Evolutionary conservation across 371 early-diverging fungal species (phyloP).

Genomic region (Saksenaea vasiformis): DNA sequence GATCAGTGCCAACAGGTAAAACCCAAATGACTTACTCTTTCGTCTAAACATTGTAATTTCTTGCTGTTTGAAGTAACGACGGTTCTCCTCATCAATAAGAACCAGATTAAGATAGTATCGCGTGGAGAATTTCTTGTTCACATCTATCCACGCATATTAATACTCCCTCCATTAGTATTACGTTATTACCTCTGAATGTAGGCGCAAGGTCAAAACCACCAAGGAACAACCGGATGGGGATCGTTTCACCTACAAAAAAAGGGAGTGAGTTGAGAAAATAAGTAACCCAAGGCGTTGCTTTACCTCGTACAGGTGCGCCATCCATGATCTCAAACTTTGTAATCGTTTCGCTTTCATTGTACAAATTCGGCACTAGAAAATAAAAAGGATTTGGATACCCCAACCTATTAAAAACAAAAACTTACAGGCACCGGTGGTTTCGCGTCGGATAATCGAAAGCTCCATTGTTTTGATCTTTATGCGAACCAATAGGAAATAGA

Average conservation of each 20-base stretch:
- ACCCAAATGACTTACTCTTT: conserved; percentile 31
- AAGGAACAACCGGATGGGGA: conserved; percentile 96
- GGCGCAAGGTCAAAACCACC: conserved; percentile 96
- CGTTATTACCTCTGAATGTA: conserved; percentile 60
- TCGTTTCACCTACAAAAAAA: conserved; percentile 79
- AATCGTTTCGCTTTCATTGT: conserved; percentile 97
- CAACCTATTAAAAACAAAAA: neutral
- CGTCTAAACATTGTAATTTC: conserved; percentile 88
- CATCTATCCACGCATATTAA: conserved; percentile 30
- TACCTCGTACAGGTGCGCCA: conserved; percentile 95
- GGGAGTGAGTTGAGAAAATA: neutral
- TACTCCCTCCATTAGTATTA: neutral
- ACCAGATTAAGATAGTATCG: conserved; percentile 97
- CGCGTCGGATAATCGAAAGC: conserved; percentile 95
- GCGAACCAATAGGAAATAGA: conserved; percentile 97
- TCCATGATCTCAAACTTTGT: conserved; percentile 99
- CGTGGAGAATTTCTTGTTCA: conserved; percentile 97
- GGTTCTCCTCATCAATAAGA: conserved; percentile 96
- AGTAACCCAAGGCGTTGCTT: neutral
- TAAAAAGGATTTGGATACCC: neutral
- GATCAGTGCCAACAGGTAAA: neutral
- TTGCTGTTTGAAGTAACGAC: conserved; percentile 97
- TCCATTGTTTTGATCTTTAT: conserved; percentile 99
- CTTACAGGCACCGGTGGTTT: conserved; percentile 87
- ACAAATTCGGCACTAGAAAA: conserved; percentile 84